A percentile compares a stretch with the other conserved stretches of the same genome.
phyloP scores from a whole-genome alignment of 169 alveolate genomes.

The Cryptosporidium muris region DNA sequence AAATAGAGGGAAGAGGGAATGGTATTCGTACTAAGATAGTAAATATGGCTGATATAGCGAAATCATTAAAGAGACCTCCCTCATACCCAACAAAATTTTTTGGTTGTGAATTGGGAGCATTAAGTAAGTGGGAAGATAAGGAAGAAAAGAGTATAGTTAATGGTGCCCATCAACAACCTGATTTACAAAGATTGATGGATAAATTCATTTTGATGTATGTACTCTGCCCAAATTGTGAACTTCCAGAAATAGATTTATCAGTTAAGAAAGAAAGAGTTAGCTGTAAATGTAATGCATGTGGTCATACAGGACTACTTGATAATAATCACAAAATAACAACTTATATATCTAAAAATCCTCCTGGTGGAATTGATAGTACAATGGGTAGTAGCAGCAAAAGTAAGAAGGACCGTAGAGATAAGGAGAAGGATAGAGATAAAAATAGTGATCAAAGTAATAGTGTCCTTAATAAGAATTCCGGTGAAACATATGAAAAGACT shows the following conservation, averaged over 20 bases:
- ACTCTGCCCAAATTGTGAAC: conserved; percentile 95
- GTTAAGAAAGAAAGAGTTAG: conserved; percentile 88
- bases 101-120: conserved; percentile 95
- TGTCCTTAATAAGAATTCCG: neutral
- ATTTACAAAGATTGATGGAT: conserved; percentile 91
- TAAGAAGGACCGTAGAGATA: conserved; percentile 27
- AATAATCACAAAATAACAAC: conserved; percentile 94
- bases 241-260: conserved; percentile 95
- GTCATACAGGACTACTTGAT: conserved; percentile 92
- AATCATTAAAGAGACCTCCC: conserved; percentile 89
- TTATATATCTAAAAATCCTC: conserved; percentile 95
- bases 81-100: conserved; percentile 92
- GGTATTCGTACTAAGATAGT: conserved; percentile 96
- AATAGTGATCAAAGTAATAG: conserved; percentile 5
- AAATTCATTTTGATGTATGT: conserved; percentile 97
- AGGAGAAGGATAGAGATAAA: conserved; percentile 15
- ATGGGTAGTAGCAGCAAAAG: conserved; percentile 73
- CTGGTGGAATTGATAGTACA: conserved; percentile 80
- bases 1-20: conserved; percentile 95
- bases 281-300: conserved; percentile 97
- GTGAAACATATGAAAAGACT: conserved; percentile 15
- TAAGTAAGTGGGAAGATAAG: conserved; percentile 92
- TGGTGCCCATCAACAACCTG: conserved; percentile 92
- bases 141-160: conserved; percentile 95
- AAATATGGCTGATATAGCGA: conserved; percentile 97